Conservation (phyloP, 257 asterid species). For the Solanum lycopersicoides region DNA sequence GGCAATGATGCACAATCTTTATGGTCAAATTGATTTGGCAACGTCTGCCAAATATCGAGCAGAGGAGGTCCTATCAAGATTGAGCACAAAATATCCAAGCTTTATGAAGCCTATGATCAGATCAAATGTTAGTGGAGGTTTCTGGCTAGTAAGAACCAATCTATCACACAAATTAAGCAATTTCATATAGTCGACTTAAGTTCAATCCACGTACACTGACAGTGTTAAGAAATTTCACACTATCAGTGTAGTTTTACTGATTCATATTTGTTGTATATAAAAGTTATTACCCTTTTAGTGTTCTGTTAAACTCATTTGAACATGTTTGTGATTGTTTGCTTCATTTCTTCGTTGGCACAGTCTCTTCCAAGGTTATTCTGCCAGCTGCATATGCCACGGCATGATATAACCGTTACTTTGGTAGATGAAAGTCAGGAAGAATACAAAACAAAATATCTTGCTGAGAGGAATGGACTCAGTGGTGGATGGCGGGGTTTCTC, state of each 20-base stretch:
- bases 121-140: conserved; percentile 35
- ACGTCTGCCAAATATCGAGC: conserved; percentile 31
- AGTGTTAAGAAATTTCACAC: background rate
- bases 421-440: conserved; percentile 28
- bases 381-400: conserved; percentile 27
- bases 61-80: conserved; percentile 23
- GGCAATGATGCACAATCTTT: background rate
- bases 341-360: conserved; percentile 8
- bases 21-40: conserved; percentile 8
- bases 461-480: conserved; percentile 39
- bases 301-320: background rate
- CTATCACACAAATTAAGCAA: background rate
- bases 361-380: conserved; percentile 35
- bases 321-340: background rate
- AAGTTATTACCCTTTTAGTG: background rate
- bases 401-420: conserved; percentile 25
- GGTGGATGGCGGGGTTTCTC: conserved; percentile 58
- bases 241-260: background rate
- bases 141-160: conserved; percentile 34
- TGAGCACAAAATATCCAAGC: conserved; percentile 28
- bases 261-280: background rate
- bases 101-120: conserved; percentile 40
- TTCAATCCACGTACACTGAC: too few relatives aligned
- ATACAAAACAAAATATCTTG: conserved; percentile 25
- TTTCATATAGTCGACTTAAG: background rate